A percentile compares a stretch with the other conserved stretches of the same genome.
Evolutionary conservation across 2,329 filamentous ascomycete species (phyloP).

Genomic region (Peltaster fructicola): DNA sequence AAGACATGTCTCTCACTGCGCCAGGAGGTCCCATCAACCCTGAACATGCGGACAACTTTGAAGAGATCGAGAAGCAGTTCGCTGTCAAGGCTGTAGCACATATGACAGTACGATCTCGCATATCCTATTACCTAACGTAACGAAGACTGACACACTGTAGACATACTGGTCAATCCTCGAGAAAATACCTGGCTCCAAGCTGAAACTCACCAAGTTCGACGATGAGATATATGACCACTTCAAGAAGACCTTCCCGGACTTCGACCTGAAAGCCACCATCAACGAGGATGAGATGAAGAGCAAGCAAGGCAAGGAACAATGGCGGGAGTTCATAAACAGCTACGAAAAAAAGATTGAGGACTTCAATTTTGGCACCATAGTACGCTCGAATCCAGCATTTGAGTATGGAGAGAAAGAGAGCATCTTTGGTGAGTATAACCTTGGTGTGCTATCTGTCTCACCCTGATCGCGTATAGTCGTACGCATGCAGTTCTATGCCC

Average conservation of each 20-base stretch:
- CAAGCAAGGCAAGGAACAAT: conserved; percentile 81
- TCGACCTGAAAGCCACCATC: conserved; percentile 64
- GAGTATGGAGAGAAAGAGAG: conserved; percentile 83
- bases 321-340: conserved; percentile 82
- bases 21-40: conserved; percentile 19
- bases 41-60: conserved; percentile 46
- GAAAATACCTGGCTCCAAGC: conserved; percentile 68
- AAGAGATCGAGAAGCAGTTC: conserved; percentile 91
- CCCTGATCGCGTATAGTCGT: conserved; percentile 27
- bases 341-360: conserved; percentile 95
- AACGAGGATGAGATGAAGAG: conserved; percentile 96
- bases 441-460: not conserved
- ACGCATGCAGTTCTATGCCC: conserved; percentile 70
- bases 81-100: conserved; percentile 54
- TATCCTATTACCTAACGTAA: not conserved
- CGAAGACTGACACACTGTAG: too few relatives aligned
- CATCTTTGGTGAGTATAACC: conserved; percentile 60
- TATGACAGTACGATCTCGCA: not conserved
- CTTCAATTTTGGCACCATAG: conserved; percentile 94
- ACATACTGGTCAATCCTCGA: conserved; percentile 96
- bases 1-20: conserved; percentile 12
- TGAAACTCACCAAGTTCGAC: conserved; percentile 85
- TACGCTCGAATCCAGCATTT: conserved; percentile 56
- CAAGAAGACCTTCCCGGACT: conserved; percentile 75
- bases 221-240: conserved; percentile 90